Conservation (phyloP, 495 filamentous ascomycete genomes). For the Daldinia caldariorum region DNA sequence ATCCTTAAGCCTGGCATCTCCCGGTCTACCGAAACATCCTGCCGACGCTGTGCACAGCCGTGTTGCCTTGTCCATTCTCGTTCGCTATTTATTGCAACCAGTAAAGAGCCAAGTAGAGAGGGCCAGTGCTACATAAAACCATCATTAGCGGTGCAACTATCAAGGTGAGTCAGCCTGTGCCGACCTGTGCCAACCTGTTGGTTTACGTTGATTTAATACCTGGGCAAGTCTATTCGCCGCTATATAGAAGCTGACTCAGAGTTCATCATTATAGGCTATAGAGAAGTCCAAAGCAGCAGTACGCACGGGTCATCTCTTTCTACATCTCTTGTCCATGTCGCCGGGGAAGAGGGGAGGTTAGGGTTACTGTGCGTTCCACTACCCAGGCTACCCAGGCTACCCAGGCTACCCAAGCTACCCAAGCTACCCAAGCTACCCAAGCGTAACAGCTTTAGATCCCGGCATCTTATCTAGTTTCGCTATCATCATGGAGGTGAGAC, state of each 20-base stretch:
- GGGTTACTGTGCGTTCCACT: conserved; percentile 31
- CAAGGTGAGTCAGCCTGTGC: conserved; percentile 46
- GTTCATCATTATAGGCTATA: conserved; percentile 37
- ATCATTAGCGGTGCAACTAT: conserved; percentile 41
- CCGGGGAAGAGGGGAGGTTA: conserved; percentile 33
- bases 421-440: too few relatives aligned
- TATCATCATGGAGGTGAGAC: conserved; percentile 42
- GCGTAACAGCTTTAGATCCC: conserved; percentile 28
- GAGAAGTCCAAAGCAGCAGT: conserved; percentile 30
- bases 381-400: conserved; percentile 18
- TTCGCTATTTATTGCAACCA: conserved; percentile 39
- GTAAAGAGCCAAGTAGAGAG: conserved; percentile 17
- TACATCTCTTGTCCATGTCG: conserved; percentile 33
- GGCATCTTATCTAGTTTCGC: conserved; percentile 27
- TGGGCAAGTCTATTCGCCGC: conserved; percentile 31
- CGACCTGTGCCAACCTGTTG: conserved; percentile 41
- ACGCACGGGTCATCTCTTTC: conserved; percentile 17
- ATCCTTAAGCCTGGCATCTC: conserved; percentile 2
- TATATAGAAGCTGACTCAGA: conserved; percentile 49
- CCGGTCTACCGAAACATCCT: conserved; percentile 37
- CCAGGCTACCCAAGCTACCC: not conserved
- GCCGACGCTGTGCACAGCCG: conserved; percentile 35
- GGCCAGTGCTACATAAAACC: conserved; percentile 25
- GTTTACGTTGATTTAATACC: conserved; percentile 10
- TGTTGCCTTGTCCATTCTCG: conserved; percentile 26